Evolutionary conservation across 73 alveolate genomes (phyloP).

Genomic region (Effrenium voratum): DNA sequence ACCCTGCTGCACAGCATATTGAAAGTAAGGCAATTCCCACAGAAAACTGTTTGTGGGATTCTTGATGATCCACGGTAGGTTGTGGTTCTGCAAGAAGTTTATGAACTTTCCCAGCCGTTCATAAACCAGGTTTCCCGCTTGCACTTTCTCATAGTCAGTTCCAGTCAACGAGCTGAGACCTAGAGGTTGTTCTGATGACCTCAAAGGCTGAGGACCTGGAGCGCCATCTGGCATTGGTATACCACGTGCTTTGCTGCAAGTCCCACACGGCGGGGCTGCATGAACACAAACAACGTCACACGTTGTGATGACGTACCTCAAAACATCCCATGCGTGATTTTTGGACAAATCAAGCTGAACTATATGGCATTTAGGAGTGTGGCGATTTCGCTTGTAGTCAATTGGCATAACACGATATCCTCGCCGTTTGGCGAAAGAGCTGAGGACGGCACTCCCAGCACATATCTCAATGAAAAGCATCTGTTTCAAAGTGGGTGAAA

Average conservation of each 20-base stretch:
- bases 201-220: neutral
- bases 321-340: neutral
- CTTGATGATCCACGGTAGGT: neutral
- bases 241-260: slow-evolving; percentile 10
- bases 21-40: neutral
- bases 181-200: neutral
- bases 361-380: neutral
- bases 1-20: neutral
- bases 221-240: neutral
- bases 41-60: neutral
- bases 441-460: neutral
- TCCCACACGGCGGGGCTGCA: slow-evolving; percentile 7
- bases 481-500: neutral
- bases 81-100: neutral
- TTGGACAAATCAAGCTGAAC: neutral
- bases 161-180: neutral
- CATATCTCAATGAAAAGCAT: neutral
- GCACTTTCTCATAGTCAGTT: neutral
- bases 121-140: neutral
- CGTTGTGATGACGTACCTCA: neutral
- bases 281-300: neutral
- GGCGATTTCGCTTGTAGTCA: neutral
- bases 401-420: neutral
- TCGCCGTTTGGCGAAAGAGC: neutral
- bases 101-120: neutral